Base-by-base conservation (phyloP, 306 rosid species). In the Urtica urens region DNA sequence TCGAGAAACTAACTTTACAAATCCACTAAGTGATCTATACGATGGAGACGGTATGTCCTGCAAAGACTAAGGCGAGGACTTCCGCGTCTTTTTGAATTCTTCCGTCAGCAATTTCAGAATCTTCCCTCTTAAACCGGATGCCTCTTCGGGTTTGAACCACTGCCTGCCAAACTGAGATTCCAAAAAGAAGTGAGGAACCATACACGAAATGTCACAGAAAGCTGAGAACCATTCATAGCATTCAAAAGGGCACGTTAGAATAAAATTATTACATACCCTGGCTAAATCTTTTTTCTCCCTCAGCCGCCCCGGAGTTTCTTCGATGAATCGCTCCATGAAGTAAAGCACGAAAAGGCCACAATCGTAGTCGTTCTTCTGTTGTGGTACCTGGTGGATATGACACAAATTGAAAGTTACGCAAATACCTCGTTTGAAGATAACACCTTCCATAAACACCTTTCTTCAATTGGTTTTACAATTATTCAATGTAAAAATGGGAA, bases 141-240 rank as follows among this genome's bases (percentile, higher is more conserved):
- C 99, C 53, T 82, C 94, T 53, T 75, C 74, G 14, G 95, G 83
- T 76, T 62, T 76, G 70, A 90, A 90, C 99, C 99, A 90, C 70
- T 53, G 71, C 76, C 45, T 77, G 40, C 88, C 77, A 56, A 90
- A 85, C 99, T 85, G 82, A 20, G 51, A 57, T 12, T 2, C 60
- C 60, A 38, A 43, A 30, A 27, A 63, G 11, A 38, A 16, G 24
- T 35, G n/a, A 12, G 23, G 11, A 43, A 22, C 41, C 31, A 30
- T 23, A 53, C 16, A 23, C 35, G 45, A 70, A 11, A 7, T 7
- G 6, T n/a, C n/a, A 18, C 2, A 8, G 2, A 49, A 10, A 19
- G 4, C 67, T 23, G 38, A 28, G 28, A 14, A 25, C 23, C 34
- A 5, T 2, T 27, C 5, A 37, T 51, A 51, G 7, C 27, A 23